phyloP scores from a whole-genome alignment of 1,284 basidiomycete genomes.

The Sanghuangporus weigelae region DNA sequence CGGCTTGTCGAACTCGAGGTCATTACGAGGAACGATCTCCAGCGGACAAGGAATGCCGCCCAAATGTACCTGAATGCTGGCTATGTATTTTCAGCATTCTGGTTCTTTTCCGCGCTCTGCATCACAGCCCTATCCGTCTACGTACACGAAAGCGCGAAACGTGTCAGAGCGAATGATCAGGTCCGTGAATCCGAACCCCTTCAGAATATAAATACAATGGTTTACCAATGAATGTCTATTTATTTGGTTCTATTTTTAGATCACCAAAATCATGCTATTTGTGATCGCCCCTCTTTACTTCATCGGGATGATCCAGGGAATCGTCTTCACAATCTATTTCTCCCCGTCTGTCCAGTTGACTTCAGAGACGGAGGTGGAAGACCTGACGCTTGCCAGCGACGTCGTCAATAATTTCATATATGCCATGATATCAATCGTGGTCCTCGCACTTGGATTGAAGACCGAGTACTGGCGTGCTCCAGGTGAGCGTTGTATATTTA shows the following conservation, averaged over 20 bases:
- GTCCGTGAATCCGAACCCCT: neutral
- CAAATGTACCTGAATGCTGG: neutral
- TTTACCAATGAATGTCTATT: neutral
- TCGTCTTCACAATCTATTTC: conserved; percentile 3
- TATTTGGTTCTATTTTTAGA: neutral
- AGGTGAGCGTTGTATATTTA: neutral
- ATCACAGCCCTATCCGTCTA: neutral
- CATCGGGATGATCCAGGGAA: neutral
- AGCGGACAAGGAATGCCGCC: neutral
- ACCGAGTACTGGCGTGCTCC: neutral
- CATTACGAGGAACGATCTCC: neutral
- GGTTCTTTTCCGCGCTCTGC: neutral
- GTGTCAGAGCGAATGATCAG: neutral
- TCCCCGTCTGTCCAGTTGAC: conserved; percentile 1
- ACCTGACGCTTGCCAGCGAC: conserved; percentile 2
- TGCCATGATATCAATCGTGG: neutral
- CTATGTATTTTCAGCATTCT: conserved; percentile 2
- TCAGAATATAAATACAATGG: neutral
- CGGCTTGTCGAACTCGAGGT: neutral
- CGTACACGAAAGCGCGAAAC: neutral
- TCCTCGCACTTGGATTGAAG: conserved; percentile 4
- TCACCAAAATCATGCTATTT: conserved; percentile 1
- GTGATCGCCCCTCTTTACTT: neutral
- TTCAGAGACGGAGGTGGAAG: neutral
- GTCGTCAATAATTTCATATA: conserved; percentile 3